Evolutionary conservation across 371 early-diverging fungal genomes (phyloP).

Genomic region (Smittium culicis): DNA sequence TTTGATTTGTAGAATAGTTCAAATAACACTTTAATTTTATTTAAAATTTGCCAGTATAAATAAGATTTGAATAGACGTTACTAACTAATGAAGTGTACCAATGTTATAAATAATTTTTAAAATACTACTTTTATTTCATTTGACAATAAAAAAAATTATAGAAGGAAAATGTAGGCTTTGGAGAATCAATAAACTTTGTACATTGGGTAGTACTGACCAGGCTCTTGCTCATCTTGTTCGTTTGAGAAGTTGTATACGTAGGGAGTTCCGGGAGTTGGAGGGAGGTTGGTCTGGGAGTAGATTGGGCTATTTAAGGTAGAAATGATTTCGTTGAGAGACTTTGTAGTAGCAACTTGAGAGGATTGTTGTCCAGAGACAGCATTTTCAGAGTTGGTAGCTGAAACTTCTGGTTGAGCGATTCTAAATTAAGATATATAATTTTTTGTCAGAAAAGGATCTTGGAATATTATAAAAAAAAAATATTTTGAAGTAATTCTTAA

Average conservation of each 20-base stretch:
- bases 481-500: background rate
- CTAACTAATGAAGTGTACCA: no score
- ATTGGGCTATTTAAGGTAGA: conserved; percentile 28
- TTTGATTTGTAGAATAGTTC: no score
- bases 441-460: no score
- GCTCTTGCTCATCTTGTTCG: conserved; percentile 22
- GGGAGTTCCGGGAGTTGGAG: conserved; percentile 33
- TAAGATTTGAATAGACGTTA: no score
- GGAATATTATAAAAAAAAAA: background rate
- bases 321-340: conserved; percentile 29
- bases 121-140: background rate
- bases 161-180: background rate
- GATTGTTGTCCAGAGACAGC: background rate
- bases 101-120: background rate
- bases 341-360: no score
- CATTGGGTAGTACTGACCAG: conserved; percentile 33
- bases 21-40: no score
- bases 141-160: no score
- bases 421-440: no score
- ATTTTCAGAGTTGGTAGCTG: no score
- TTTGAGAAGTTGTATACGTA: conserved; percentile 29
- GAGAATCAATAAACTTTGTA: conserved; percentile 26
- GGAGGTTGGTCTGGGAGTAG: conserved; percentile 33
- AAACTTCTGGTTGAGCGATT: no score
- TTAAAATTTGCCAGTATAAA: no score